A percentile compares a stretch with the other conserved stretches of the same genome.
Evolutionary conservation across 805 yeast genomes (phyloP).

Genomic region (Sporopachydermia quercuum): DNA sequence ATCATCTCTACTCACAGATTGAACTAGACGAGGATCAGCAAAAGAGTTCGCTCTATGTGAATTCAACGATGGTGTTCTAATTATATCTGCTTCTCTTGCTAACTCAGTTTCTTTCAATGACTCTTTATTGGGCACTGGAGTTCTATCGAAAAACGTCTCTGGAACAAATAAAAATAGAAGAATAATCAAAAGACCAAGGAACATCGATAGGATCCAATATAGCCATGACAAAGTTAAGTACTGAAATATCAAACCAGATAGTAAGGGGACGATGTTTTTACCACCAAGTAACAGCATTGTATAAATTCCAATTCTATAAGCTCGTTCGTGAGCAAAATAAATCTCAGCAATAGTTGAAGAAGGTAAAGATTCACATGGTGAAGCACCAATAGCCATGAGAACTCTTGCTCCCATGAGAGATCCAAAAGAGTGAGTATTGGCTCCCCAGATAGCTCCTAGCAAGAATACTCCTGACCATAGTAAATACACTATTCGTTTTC

Average conservation of each 20-base stretch:
- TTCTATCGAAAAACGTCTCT: slow-evolving; percentile 49
- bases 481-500: slow-evolving; percentile 42
- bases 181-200: slow-evolving; percentile 30
- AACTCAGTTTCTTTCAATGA: slow-evolving; percentile 31
- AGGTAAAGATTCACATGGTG: slow-evolving; percentile 48
- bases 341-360: slow-evolving; percentile 48
- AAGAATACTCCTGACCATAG: slow-evolving; percentile 32
- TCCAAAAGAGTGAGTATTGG: slow-evolving; percentile 30
- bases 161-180: slow-evolving; percentile 41
- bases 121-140: slow-evolving; percentile 34
- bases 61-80: no score
- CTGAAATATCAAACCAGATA: slow-evolving; percentile 37
- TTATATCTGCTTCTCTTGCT: slow-evolving; percentile 27
- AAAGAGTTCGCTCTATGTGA: no score
- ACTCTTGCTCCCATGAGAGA: slow-evolving; percentile 43
- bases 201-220: slow-evolving; percentile 41
- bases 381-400: slow-evolving; percentile 42
- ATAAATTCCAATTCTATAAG: slow-evolving; percentile 42
- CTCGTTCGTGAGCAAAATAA: slow-evolving; percentile 45
- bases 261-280: slow-evolving; percentile 41
- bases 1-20: no score
- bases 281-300: slow-evolving; percentile 47
- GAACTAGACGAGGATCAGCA: no score
- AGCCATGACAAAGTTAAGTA: slow-evolving; percentile 41
- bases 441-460: slow-evolving; percentile 41